These are phyloP conservation scores for Ophiognomonia clavigignenti-juglandacearum DNA, from an alignment of 2,329 filamentous ascomycete species.

Conservation along the genomic window DNA sequence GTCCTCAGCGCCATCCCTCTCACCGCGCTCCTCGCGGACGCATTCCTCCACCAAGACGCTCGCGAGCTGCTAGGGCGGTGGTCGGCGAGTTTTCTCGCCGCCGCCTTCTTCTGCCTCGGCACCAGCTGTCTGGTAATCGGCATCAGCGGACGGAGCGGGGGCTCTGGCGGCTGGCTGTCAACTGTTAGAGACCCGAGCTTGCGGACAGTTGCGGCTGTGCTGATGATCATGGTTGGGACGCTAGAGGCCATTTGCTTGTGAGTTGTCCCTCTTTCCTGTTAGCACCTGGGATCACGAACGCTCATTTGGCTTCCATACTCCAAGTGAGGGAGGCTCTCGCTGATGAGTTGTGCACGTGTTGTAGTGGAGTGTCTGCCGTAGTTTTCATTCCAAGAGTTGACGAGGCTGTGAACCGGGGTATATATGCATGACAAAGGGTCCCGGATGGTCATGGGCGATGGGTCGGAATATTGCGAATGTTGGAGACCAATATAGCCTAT, in stretches of 20 bases:
- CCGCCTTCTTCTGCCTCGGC: not conserved
- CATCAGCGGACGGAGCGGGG: not conserved
- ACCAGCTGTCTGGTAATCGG: not conserved
- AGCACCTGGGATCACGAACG: not conserved
- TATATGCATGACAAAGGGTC: not conserved
- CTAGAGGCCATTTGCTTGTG: not conserved
- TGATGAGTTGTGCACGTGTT: not conserved
- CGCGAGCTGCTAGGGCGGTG: not conserved
- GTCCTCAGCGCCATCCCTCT: not conserved
- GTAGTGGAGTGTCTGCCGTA: not conserved
- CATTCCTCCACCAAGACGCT: not conserved
- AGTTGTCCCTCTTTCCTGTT: not conserved
- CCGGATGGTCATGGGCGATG: not conserved
- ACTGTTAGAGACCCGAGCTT: not conserved
- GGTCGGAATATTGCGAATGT: not conserved
- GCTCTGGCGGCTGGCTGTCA: not conserved
- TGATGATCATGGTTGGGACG: not conserved
- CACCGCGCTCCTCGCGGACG: not conserved
- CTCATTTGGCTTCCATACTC: not conserved
- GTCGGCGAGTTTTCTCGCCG: not conserved
- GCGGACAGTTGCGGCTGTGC: not conserved
- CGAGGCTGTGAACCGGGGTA: not conserved
- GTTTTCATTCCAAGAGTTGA: not conserved
- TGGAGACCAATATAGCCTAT: not conserved
- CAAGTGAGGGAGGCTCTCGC: not conserved